Conservation (phyloP, 1,284 basidiomycete genomes). For the Leccinum olivaceoglutinosum region DNA sequence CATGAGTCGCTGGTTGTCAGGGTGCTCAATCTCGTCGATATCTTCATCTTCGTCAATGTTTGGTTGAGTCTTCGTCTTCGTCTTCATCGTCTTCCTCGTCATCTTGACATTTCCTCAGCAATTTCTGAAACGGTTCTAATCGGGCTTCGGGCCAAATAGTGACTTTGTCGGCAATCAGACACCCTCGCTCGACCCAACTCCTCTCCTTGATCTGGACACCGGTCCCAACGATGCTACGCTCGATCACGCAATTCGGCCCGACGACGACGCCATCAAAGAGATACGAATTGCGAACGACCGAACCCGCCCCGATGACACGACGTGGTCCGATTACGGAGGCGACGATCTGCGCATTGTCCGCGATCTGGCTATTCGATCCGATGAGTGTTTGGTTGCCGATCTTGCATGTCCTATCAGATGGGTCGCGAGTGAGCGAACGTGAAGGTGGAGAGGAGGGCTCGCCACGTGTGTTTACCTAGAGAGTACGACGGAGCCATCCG, state of each 20-base stretch:
- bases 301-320: slow-evolving; percentile 64
- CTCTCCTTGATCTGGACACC: slow-evolving; percentile 70
- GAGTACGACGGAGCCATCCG: slow-evolving; percentile 66
- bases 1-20: slow-evolving; percentile 63
- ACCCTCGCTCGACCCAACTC: slow-evolving; percentile 59
- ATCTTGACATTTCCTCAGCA: slow-evolving; percentile 46
- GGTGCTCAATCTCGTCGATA: slow-evolving; percentile 53
- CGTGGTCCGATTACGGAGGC: slow-evolving; percentile 74
- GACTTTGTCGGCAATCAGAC: slow-evolving; percentile 78
- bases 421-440: neutral
- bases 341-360: slow-evolving; percentile 57
- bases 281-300: slow-evolving; percentile 69
- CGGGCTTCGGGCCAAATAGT: slow-evolving; percentile 69
- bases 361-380: slow-evolving; percentile 63
- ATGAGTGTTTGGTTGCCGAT: slow-evolving; percentile 82
- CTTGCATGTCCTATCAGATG: slow-evolving; percentile 59
- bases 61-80: slow-evolving; percentile 35
- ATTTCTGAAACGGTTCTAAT: slow-evolving; percentile 65
- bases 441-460: neutral
- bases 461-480: slow-evolving; percentile 52
- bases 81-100: slow-evolving; percentile 31
- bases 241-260: slow-evolving; percentile 72
- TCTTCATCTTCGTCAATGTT: slow-evolving; percentile 55
- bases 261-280: slow-evolving; percentile 78
- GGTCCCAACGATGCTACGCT: slow-evolving; percentile 76